Base-by-base conservation (phyloP, 495 filamentous ascomycete genomes). In the Xylaria sp. region DNA sequence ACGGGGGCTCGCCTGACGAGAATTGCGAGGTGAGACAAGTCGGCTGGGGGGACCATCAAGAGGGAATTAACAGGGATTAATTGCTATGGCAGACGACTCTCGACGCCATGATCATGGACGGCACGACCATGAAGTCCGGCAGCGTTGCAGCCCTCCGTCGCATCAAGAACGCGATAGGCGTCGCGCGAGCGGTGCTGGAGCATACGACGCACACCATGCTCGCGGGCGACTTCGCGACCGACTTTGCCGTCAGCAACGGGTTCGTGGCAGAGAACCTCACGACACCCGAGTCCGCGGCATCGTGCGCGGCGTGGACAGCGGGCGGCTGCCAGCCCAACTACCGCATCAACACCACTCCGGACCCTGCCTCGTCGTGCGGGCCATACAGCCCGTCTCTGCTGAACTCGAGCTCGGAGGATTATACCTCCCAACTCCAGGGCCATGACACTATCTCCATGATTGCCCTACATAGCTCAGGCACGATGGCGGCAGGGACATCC, bases 361-460 rank as follows among this genome's bases (percentile, higher is more conserved):
- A 82, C 72, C 77, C 80, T 43, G 26, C 43, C 5, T 68, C 43
- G 31, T 78, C 77, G 0, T 85, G 84, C 61, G 84, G 83, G 41
- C 84, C 84, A 6, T 85, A 83, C 52, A 58, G 62, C n/a, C 82
- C 80, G 0, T 1, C 74, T 31, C 43, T 71, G 17, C 33, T 74
- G 5, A 53, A 50, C 40, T 50, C 67, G 52, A 67, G 46, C 61
- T 35, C 40, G n/a, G 43, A 26, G 2, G 50, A 12, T 1, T 73
- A 67, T 46, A 48, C 41, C 12, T 31, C 24, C 31, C 24, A 40
- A 52, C 21, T 67, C 17, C 41, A 48, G 43, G 73, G 71, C 33
- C 82, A 86, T 68, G 84, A 86, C 61, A 86, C 84, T 6, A 85
- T 86, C 40, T 85, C 83, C 0, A 81, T 85, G 81, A 80, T 86